Base-by-base conservation (phyloP, 2,329 filamentous ascomycete species). In the Fusarium kyushuense region DNA sequence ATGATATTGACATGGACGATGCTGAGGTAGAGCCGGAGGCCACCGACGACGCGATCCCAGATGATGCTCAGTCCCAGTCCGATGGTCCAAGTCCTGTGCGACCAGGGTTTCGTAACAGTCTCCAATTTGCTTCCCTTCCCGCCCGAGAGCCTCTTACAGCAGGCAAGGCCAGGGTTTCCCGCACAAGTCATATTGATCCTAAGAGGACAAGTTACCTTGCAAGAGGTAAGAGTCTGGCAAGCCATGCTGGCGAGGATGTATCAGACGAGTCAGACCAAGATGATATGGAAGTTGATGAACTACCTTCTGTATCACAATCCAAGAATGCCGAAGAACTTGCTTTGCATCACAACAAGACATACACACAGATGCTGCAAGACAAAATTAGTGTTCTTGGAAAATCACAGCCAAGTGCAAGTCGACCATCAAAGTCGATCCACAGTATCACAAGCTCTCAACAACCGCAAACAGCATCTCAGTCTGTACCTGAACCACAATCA, bases 51-150 rank as follows among this genome's bases (percentile, higher is more conserved):
- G 41, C 48, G 17, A 63, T 60, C 14, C 64, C 59, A 4, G 84
- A 87, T 38, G 86, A 86, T 63, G 79, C 80, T 23, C 82, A 84
- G 63, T 91, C 89, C 5, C 86, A 87, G 17, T 92, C 90, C 3
- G 90, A 92, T 47, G 85, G 83, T 1, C 93, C 92, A 1, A 94
- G 91, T 71, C 92, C 92, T 0, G 88, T 92, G 48, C 86, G 92
- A 70, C 91, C 91, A 3, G 84, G 92, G 30, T 87, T 96, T 70
- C 90, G 95, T 63, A 98, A 98, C 79, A 98, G 95, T 77, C 85
- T 99, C 63, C 97, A 92, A 61, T 98, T 99, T 80, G 93, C 96
- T 36, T 93, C 96, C 19, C 84, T 99, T 14, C 96, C 96, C 30
- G 94, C 95, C 4, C 88, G 96, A 64, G 95, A 98, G 75, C 95